Conservation (phyloP, 176 grass and related monocot species). For the Alopecurus myosuroides region DNA sequence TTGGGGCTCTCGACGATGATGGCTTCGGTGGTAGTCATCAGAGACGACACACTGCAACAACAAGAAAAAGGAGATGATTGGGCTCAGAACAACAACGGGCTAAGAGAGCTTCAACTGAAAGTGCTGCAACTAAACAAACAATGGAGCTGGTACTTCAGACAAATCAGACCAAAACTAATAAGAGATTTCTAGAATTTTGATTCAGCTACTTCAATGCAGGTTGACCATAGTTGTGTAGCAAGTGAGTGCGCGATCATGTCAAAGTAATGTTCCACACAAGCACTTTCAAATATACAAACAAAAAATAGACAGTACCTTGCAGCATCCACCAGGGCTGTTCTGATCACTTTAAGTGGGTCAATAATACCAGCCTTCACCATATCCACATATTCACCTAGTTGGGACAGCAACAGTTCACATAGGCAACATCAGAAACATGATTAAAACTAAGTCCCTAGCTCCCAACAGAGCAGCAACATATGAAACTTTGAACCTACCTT, state of each 20-base stretch:
- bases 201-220: neutral
- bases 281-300: neutral
- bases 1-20: conserved; percentile 58
- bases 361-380: conserved; percentile 82
- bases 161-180: neutral
- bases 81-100: neutral
- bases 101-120: neutral
- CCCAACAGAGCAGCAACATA: neutral
- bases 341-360: conserved; percentile 83
- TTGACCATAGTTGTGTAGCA: neutral
- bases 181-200: neutral
- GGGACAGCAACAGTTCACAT: neutral
- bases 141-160: neutral
- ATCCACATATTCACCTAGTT: conserved; percentile 72
- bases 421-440: neutral
- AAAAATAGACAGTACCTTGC: conserved; percentile 36
- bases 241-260: neutral
- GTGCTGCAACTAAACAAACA: neutral
- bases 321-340: conserved; percentile 73
- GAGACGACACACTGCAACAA: conserved; percentile 60
- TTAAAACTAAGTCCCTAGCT: neutral
- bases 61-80: neutral
- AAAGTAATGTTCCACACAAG: neutral
- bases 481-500: conserved; percentile 41
- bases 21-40: conserved; percentile 74